A percentile compares a stretch with the other conserved stretches of the same genome.
Evolutionary conservation across 805 yeast species (phyloP).

Genomic region (Priceomyces carsonii): DNA sequence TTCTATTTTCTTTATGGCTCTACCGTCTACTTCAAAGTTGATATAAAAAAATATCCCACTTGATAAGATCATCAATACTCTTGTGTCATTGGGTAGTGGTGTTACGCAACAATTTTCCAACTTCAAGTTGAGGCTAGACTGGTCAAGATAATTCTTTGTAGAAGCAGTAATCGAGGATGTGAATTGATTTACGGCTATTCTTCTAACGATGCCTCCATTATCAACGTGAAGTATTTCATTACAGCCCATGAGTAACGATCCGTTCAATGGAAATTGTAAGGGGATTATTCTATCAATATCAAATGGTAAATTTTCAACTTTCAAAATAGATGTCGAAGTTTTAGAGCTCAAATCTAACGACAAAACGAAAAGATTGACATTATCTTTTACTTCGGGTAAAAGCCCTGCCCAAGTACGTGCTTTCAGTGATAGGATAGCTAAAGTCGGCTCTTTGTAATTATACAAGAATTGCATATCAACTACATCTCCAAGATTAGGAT

Average conservation of each 20-base stretch:
- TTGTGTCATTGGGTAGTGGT: constrained; percentile 36
- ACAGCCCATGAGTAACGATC: constrained; percentile 68
- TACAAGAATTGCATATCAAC: constrained; percentile 70
- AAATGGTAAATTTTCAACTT: constrained; percentile 67
- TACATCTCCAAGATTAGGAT: constrained; percentile 59
- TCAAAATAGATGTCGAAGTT: constrained; percentile 66
- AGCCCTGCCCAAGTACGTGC: constrained; percentile 78
- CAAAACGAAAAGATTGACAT: constrained; percentile 58
- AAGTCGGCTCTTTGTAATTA: constrained; percentile 80
- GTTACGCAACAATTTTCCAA: constrained; percentile 52
- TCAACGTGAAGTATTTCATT: constrained; percentile 81
- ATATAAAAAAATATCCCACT: constrained; percentile 36
- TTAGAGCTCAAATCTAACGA: constrained; percentile 64
- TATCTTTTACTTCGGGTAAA: constrained; percentile 61
- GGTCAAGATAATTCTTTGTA: constrained; percentile 43
- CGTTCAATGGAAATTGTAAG: constrained; percentile 64
- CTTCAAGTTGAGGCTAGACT: constrained; percentile 49
- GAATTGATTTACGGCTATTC: constrained; percentile 62
- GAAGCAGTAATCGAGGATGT: constrained; percentile 39
- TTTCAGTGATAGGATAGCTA: constrained; percentile 62
- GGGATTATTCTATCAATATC: constrained; percentile 69
- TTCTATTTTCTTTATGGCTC: constrained; percentile 35
- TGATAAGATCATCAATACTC: constrained; percentile 30
- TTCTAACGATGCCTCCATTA: constrained; percentile 66
- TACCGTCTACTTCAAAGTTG: constrained; percentile 43